Conservation (phyloP, 2,329 filamentous ascomycete species). For the Akanthomyces uredinophilus region DNA sequence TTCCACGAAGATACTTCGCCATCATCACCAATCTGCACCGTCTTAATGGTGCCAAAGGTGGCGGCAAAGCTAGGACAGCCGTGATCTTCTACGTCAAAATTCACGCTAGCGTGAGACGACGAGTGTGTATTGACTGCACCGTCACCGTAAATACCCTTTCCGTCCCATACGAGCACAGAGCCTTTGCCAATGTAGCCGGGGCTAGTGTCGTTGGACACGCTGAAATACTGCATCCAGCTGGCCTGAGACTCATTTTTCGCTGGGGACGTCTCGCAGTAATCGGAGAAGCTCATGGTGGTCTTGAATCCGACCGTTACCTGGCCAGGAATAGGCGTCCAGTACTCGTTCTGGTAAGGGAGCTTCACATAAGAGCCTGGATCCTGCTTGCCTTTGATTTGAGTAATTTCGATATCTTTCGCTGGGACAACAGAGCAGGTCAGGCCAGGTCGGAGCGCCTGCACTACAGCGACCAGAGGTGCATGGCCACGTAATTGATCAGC, state of each 20-base stretch:
- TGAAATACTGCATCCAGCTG: conserved; percentile 20
- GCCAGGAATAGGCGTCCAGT: background rate
- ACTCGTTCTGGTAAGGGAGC: conserved; percentile 8
- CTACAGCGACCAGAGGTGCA: conserved; percentile 15
- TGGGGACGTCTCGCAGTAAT: conserved; percentile 19
- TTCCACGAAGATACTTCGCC: conserved; percentile 10
- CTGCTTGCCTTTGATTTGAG: conserved; percentile 13
- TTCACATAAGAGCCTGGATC: conserved; percentile 1
- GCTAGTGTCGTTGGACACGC: conserved; percentile 16
- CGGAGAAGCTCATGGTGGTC: conserved; percentile 18
- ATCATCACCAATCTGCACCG: conserved; percentile 9
- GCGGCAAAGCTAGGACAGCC: background rate
- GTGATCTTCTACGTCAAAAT: background rate
- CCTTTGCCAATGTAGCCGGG: conserved; percentile 21
- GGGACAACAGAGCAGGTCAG: conserved; percentile 20
- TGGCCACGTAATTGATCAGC: conserved; percentile 10
- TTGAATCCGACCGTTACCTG: conserved; percentile 19
- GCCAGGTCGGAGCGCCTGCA: conserved; percentile 19
- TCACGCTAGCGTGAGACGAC: background rate
- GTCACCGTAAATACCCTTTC: conserved; percentile 17
- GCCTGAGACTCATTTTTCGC: conserved; percentile 13
- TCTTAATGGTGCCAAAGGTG: conserved; percentile 5
- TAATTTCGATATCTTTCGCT: conserved; percentile 14
- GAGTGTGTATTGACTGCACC: conserved; percentile 19
- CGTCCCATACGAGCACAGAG: conserved; percentile 19